These are phyloP conservation scores for Linum trigynum DNA, from an alignment of 345 rosid genomes.

Conservation along the genomic window DNA sequence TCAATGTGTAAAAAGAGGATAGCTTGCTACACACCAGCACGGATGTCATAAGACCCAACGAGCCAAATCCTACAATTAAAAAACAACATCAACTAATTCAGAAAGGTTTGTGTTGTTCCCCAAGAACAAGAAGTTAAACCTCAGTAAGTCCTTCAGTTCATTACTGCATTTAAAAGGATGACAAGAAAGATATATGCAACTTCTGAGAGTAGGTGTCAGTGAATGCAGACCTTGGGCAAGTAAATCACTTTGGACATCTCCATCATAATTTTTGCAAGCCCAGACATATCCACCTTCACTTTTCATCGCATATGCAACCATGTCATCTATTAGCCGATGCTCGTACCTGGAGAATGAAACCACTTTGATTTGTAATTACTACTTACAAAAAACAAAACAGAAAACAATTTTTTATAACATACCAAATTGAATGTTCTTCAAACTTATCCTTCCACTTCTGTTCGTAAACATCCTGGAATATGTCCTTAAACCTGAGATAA, in stretches of 20 bases:
- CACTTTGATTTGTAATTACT: constrained; percentile 5
- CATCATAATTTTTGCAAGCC: constrained; percentile 99
- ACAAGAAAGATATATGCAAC: not conserved
- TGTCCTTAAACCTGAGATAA: constrained; percentile 77
- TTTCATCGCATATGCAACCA: constrained; percentile 94
- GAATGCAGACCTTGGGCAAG: constrained; percentile 75
- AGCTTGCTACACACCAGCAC: constrained; percentile 57
- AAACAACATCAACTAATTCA: too few relatives aligned
- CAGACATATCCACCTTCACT: constrained; percentile 98
- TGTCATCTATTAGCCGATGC: constrained; percentile 96
- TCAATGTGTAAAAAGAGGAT: not conserved
- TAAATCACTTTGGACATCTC: constrained; percentile 97
- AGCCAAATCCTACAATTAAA: constrained; percentile 72
- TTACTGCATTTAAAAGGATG: not conserved
- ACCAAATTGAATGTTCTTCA: constrained; percentile 90
- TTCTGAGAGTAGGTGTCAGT: not conserved
- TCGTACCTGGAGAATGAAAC: constrained; percentile 58
- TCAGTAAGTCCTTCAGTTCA: not conserved
- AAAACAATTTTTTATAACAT: constrained; percentile 9
- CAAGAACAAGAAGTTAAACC: not conserved
- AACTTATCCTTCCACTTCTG: constrained; percentile 85
- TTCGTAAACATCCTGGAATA: constrained; percentile 90
- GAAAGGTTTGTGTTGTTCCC: not conserved
- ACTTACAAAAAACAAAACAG: not conserved
- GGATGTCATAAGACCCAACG: constrained; percentile 94